Evolutionary conservation across 23 red algal genomes (phyloP), one percentile per base, ranked within the genome.

Genomic region (Gracilaria vermiculophylla): DNA sequence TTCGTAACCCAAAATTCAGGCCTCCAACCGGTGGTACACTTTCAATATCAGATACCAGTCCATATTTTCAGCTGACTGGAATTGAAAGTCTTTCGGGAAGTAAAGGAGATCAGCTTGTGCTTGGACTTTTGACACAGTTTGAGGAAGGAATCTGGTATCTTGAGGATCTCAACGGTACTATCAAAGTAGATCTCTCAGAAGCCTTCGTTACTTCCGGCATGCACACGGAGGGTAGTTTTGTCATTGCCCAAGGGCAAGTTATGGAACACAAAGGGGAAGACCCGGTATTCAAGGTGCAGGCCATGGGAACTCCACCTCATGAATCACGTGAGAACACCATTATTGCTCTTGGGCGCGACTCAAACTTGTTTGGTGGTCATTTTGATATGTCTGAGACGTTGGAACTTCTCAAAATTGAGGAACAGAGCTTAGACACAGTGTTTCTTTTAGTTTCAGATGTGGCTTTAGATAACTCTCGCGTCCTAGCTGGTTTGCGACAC

Each of bases 401-500:
- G 37, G 56, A 72, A 13, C 47, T 85, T 51, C 35, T 84, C 12
- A 78, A 76, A 47, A 40, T 84, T 65, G 78, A 93, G 57, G 73
- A 65, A 52, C 65, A 76, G 43, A 71, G 78, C 21, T 37, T 76
- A 10, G 90, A 95, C 21, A 55, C 77, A 1, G 44, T 91, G 15
- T 87, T 95, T 50, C 42, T 95, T 27, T 67, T 90, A 54, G 20
- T 95, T 35, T 88, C 94, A 17, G 94, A 95, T 43, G 85, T 95
- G 13, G 78, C 80, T 34, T 51, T 95, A 12, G 85, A 95, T 47
- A 77, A 78, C 9, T 67, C 87, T 21, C 34, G 64, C 3, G 77
- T 83, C 51, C 37, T 97, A 9, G 50, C 85, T 61, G 84, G 62
- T 40, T 37, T 97, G 43, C 53, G 76, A 31, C 77, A 62, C 39